Percentiles rank a stretch among this genome's conserved stretches.
These are phyloP conservation scores for Pholiota conissans DNA, from an alignment of 768 basidiomycete genomes.

Conservation along the genomic window DNA sequence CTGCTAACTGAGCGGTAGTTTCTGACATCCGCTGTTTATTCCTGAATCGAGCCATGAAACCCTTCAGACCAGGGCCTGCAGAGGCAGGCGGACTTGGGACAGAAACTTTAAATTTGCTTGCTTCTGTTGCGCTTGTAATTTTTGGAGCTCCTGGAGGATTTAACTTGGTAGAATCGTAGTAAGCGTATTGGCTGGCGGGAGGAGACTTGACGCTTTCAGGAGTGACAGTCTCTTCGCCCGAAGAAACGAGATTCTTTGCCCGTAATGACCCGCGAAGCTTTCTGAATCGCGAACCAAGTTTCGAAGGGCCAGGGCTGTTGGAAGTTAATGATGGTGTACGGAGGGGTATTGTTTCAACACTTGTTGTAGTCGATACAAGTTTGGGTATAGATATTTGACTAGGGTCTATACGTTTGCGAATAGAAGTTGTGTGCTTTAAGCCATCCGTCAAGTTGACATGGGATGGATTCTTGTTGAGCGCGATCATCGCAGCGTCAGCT, in stretches of 20 bases:
- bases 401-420: conserved; percentile 60
- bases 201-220: conserved; percentile 39
- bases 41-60: conserved; percentile 81
- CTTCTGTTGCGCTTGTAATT: conserved; percentile 49
- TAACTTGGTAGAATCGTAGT: conserved; percentile 42
- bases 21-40: conserved; percentile 44
- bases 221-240: conserved; percentile 49
- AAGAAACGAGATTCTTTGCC: conserved; percentile 40
- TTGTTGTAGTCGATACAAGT: conserved; percentile 66
- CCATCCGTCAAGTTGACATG: conserved; percentile 39
- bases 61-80: conserved; percentile 71
- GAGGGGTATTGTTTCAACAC: conserved; percentile 66
- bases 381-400: conserved; percentile 67
- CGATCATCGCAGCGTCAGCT: conserved; percentile 64
- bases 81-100: conserved; percentile 67
- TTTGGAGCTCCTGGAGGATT: conserved; percentile 32
- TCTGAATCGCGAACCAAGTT: conserved; percentile 73
- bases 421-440: conserved; percentile 36
- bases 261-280: conserved; percentile 70
- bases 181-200: conserved; percentile 34
- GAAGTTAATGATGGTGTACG: conserved; percentile 50
- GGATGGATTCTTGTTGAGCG: conserved; percentile 53
- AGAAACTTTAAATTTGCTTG: conserved; percentile 52
- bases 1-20: conserved; percentile 25
- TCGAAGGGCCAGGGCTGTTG: conserved; percentile 46